Evolutionary conservation across 2,329 filamentous ascomycete species (phyloP).

Genomic region (Leptographium galeiforme): DNA sequence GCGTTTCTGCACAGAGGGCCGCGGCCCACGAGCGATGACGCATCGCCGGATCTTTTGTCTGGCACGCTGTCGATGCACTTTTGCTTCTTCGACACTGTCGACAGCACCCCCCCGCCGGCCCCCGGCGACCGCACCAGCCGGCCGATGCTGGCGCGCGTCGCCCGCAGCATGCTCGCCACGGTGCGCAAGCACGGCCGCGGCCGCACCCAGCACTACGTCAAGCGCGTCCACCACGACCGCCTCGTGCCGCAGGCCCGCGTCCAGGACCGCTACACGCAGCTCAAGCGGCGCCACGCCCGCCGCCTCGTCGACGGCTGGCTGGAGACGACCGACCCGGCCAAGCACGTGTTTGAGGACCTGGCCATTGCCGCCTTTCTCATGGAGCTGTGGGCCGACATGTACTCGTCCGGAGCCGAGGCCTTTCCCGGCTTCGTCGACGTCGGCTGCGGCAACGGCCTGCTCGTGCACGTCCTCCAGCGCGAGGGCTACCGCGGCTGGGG

Average conservation of each 20-base stretch:
- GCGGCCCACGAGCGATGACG: too few relatives aligned
- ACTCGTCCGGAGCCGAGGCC: constrained; percentile 23
- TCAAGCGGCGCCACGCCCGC: constrained; percentile 70
- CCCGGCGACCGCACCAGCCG: constrained; percentile 21
- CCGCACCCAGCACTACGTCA: constrained; percentile 52
- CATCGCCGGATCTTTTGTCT: too few relatives aligned
- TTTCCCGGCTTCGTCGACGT: constrained; percentile 94
- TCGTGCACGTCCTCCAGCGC: constrained; percentile 66
- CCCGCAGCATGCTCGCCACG: constrained; percentile 52
- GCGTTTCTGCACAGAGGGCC: constrained; percentile 61
- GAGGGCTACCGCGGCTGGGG: constrained; percentile 82
- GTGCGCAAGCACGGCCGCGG: constrained; percentile 64
- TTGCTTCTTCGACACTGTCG: constrained; percentile 27
- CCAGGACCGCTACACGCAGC: constrained; percentile 66
- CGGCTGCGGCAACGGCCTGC: constrained; percentile 84
- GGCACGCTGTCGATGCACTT: constrained; percentile 49
- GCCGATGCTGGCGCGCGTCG: constrained; percentile 44
- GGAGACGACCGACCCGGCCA: constrained; percentile 73
- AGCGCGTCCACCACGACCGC: constrained; percentile 72
- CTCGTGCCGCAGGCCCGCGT: constrained; percentile 63
- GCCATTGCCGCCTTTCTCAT: constrained; percentile 85
- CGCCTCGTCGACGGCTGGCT: constrained; percentile 63
- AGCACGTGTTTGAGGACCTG: constrained; percentile 93
- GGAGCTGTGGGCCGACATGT: constrained; percentile 83
- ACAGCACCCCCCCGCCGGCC: neutral